Evolutionary conservation across 176 grass and related monocot species (phyloP).

Genomic region (Poa annua): DNA sequence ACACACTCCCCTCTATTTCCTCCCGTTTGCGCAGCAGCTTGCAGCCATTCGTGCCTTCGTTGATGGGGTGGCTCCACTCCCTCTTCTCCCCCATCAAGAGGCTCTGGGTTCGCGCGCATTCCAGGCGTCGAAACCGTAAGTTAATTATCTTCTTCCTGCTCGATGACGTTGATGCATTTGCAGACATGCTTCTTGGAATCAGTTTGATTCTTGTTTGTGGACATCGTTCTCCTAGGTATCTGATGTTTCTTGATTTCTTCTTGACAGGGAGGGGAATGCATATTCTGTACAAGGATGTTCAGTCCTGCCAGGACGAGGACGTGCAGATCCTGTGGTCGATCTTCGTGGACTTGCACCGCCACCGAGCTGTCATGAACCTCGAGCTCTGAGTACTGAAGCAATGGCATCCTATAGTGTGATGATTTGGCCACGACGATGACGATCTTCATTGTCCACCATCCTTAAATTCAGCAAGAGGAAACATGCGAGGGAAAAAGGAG

Average conservation of each 20-base stretch:
- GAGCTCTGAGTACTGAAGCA: slow-evolving; percentile 43
- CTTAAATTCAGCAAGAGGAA: slow-evolving; percentile 9
- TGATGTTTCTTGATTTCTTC: not conserved
- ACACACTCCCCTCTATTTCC: slow-evolving; percentile 37
- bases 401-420: slow-evolving; percentile 30
- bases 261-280: slow-evolving; percentile 67
- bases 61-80: slow-evolving; percentile 82
- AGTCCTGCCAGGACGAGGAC: slow-evolving; percentile 77
- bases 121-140: slow-evolving; percentile 62
- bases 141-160: slow-evolving; percentile 16
- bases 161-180: not conserved
- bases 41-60: slow-evolving; percentile 6
- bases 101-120: slow-evolving; percentile 67
- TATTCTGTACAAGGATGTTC: slow-evolving; percentile 76
- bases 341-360: slow-evolving; percentile 62
- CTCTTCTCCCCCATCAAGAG: slow-evolving; percentile 71
- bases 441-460: slow-evolving; percentile 34
- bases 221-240: not conserved
- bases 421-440: slow-evolving; percentile 23
- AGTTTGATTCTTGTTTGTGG: not conserved
- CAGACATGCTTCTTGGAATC: not conserved
- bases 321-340: slow-evolving; percentile 81
- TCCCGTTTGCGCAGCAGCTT: slow-evolving; percentile 23
- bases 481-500: not conserved
- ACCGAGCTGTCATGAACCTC: slow-evolving; percentile 47